Evolutionary conservation across 768 basidiomycete species (phyloP).

Genomic region (Cystofilobasidium capitatum): DNA sequence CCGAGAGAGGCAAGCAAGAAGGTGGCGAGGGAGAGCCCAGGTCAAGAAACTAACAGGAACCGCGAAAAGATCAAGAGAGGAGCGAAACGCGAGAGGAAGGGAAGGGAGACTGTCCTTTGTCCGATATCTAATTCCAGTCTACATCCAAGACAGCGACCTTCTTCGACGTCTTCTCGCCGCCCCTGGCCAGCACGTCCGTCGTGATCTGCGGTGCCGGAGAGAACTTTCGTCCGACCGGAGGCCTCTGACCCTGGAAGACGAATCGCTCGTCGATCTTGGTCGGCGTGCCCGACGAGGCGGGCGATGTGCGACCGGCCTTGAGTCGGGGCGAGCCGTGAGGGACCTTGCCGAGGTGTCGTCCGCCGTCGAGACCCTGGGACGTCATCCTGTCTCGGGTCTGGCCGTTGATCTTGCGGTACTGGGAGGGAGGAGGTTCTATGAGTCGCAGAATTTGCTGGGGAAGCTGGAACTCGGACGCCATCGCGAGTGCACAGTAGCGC

Average conservation of each 20-base stretch:
- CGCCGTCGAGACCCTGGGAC: conserved; percentile 19
- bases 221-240: conserved; percentile 3
- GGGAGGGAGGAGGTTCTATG: conserved; percentile 64
- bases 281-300: not conserved
- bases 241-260: conserved; percentile 9
- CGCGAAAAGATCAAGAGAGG: no score
- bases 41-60: no score
- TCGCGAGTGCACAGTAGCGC: conserved; percentile 65
- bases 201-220: conserved; percentile 15
- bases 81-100: not conserved
- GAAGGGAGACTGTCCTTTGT: not conserved
- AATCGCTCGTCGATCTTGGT: conserved; percentile 14
- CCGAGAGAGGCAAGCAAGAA: no score
- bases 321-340: not conserved
- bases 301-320: not conserved
- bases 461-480: conserved; percentile 59
- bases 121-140: not conserved
- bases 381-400: not conserved
- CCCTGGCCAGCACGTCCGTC: not conserved
- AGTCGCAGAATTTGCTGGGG: conserved; percentile 73
- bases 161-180: not conserved
- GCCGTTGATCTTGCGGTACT: conserved; percentile 41
- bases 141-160: not conserved
- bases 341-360: conserved; percentile 18
- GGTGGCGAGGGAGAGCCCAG: no score